These are phyloP conservation scores for Taiozyma onychis DNA, from an alignment of 1,139 yeast genomes.

Conservation along the genomic window DNA sequence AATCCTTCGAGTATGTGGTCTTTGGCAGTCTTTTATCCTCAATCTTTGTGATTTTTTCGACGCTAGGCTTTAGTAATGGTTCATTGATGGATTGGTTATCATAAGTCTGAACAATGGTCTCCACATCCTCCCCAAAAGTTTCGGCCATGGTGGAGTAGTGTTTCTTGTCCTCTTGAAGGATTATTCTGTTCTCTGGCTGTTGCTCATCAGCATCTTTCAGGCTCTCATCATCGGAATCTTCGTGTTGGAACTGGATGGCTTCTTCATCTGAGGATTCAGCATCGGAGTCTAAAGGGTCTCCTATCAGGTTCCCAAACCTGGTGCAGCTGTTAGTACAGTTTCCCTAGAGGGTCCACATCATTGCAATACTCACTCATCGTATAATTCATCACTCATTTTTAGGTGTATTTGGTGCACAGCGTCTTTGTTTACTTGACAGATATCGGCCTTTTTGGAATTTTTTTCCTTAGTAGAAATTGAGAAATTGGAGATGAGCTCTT, in stretches of 20 bases:
- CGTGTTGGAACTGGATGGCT: conserved; percentile 14
- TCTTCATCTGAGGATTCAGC: conserved; percentile 29
- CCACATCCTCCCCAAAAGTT: conserved; percentile 54
- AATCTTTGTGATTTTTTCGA: conserved; percentile 38
- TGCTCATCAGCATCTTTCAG: conserved; percentile 17
- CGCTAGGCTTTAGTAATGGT: conserved; percentile 62
- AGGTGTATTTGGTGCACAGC: not conserved
- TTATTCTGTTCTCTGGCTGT: conserved; percentile 25
- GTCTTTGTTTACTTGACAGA: not conserved
- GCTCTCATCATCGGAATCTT: conserved; percentile 18
- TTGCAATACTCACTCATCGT: conserved; percentile 52
- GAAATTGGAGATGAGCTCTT: not conserved
- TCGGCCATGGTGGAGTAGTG: conserved; percentile 37
- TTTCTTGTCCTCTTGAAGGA: conserved; percentile 41
- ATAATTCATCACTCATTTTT: conserved; percentile 44
- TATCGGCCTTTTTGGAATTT: not conserved
- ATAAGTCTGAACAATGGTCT: conserved; percentile 51
- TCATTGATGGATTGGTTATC: conserved; percentile 50
- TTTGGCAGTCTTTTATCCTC: conserved; percentile 53
- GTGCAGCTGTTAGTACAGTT: no score
- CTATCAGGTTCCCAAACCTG: conserved; percentile 65
- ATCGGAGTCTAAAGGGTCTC: conserved; percentile 43
- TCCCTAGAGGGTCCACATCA: not conserved
- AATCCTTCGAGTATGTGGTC: conserved; percentile 58
- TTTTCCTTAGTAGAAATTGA: not conserved